A percentile compares a stretch with the other conserved stretches of the same genome.
phyloP scores from a whole-genome alignment of 2,329 filamentous ascomycete species.

The Sarocladiaceae sp. region DNA sequence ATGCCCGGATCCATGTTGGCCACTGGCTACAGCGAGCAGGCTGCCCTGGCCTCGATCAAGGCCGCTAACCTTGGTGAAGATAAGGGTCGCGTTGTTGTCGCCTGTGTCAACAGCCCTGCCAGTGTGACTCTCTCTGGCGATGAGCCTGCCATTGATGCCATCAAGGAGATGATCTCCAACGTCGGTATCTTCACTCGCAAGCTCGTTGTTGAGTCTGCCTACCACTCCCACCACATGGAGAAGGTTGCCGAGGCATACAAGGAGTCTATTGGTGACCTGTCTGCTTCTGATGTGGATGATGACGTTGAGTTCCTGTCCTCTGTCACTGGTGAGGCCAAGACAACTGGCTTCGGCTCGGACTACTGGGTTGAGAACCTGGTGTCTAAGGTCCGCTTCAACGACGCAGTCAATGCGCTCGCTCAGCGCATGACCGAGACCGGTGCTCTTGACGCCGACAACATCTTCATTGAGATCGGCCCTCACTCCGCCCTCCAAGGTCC shows the following conservation, averaged over 20 bases:
- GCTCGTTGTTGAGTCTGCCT: constrained; percentile 32
- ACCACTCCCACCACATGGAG: constrained; percentile 40
- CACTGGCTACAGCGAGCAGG: constrained; percentile 18
- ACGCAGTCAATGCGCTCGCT: constrained; percentile 22
- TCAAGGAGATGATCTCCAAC: constrained; percentile 24
- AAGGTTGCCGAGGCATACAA: constrained; percentile 32
- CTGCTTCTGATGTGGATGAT: not conserved
- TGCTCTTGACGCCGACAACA: constrained; percentile 21
- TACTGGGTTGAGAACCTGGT: constrained; percentile 44
- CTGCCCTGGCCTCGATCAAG: not conserved
- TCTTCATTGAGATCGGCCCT: constrained; percentile 37
- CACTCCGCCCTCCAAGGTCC: constrained; percentile 29
- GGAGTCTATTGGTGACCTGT: constrained; percentile 14
- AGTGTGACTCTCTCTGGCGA: constrained; percentile 39
- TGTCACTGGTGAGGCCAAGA: constrained; percentile 23
- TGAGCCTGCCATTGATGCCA: constrained; percentile 20
- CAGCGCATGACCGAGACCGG: constrained; percentile 24
- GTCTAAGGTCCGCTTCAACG: constrained; percentile 29
- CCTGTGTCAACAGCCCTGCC: constrained; percentile 37
- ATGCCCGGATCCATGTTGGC: constrained; percentile 21
- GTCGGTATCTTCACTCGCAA: constrained; percentile 27
- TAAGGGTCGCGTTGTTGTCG: constrained; percentile 18
- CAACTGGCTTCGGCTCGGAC: constrained; percentile 19
- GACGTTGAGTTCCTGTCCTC: constrained; percentile 34
- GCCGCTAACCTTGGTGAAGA: not conserved